These are phyloP conservation scores for Tuber calosporum DNA, from an alignment of 495 filamentous ascomycete species.

Conservation along the genomic window DNA sequence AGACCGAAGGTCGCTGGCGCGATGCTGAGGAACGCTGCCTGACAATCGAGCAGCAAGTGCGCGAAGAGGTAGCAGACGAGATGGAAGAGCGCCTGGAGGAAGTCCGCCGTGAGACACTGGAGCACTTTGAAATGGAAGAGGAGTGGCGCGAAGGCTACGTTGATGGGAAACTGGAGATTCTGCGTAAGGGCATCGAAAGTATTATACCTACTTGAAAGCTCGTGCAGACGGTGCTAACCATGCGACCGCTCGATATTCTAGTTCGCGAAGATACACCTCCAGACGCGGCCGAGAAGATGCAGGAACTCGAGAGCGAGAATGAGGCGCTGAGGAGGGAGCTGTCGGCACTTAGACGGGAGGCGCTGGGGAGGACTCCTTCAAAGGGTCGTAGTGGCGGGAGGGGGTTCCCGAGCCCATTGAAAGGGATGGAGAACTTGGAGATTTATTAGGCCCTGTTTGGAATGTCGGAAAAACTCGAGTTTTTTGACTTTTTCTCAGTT, in stretches of 20 bases:
- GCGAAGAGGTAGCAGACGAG: conserved; percentile 82
- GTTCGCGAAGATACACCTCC: conserved; percentile 45
- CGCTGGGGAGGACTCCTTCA: conserved; percentile 46
- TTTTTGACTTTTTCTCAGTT: no score
- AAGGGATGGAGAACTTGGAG: conserved; percentile 27
- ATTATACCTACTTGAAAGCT: conserved; percentile 10
- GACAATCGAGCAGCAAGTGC: conserved; percentile 70
- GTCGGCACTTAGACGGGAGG: conserved; percentile 48
- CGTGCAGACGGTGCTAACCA: conserved; percentile 22
- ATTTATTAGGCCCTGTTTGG: no score
- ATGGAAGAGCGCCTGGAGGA: conserved; percentile 70
- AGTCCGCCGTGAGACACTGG: conserved; percentile 70
- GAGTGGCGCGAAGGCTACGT: conserved; percentile 74
- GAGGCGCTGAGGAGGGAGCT: conserved; percentile 53
- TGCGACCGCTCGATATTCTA: conserved; percentile 37
- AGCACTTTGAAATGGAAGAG: conserved; percentile 62
- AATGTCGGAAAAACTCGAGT: no score
- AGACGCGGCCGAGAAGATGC: conserved; percentile 45
- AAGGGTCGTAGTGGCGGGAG: conserved; percentile 18
- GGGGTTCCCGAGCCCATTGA: conserved; percentile 14
- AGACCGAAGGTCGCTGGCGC: conserved; percentile 51
- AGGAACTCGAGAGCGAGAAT: conserved; percentile 58
- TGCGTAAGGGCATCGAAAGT: conserved; percentile 61
- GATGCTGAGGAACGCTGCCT: conserved; percentile 55
- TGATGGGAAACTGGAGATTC: conserved; percentile 81